Base-by-base conservation (phyloP, 108 stramenopile genomes). In the Nitzschia sp. region DNA sequence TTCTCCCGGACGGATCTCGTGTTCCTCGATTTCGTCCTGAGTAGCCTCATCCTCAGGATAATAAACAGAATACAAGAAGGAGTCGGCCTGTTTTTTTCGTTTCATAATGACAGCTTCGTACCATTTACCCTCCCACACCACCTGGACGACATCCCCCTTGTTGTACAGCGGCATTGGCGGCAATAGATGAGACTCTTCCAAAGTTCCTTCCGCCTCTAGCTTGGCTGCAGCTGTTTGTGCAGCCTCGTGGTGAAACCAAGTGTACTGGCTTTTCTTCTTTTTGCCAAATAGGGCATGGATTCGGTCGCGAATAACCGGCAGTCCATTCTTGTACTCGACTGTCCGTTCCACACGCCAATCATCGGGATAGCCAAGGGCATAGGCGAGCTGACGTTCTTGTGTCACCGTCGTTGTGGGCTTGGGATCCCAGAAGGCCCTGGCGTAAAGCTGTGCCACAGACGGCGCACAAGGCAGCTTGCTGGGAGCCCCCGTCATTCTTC, bases 341-440 rank as follows among this genome's bases (percentile, higher is more conserved):
- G 35, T 65, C 24, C 92, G 84, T 49, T 86, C 84, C 25, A 93
- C 92, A 58, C 86, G 61, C 93, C 93, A 94, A 46, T 82, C 76
- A 30, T 72, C 75, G 11, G 93, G 93, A 71, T 94, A 94, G 29
- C 93, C 93, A 71, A 94, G 71, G 38, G 93, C 90, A 9, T 80
- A 83, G 3, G 93, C 93, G 17, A 94, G 68, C 45, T 79, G 75
- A 54, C 67, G 60, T 36, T 78, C 68, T 17, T 57, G 59, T 24
- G 42, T 46, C 29, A 61, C 67, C 0, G 82, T 72, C 18, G 27
- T 70, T 1, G 85, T 85, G 2, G 85, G 85, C 18, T 46, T 62
- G 13, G 77, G 68, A 76, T 76, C 75, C 74, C 68, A 83, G 23
- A 83, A 29, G n/a, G 74, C 82, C 36, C 38, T 32, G 18, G 71